Conservation (phyloP, 805 yeast species). For the Saccharomycopsis schoenii region DNA sequence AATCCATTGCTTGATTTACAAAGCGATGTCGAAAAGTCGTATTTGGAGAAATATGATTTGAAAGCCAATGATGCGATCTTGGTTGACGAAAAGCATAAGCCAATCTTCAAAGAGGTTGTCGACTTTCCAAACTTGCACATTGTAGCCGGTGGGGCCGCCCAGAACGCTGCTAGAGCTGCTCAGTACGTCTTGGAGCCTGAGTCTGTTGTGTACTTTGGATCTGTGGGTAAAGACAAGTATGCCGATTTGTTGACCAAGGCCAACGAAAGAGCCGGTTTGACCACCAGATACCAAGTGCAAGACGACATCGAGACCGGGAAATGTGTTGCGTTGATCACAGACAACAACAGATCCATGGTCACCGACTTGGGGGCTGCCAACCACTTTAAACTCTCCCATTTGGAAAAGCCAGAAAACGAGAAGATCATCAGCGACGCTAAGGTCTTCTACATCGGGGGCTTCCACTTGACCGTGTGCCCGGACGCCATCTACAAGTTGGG, state of each 20-base stretch:
- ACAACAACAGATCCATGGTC: conserved; percentile 81
- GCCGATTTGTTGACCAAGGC: conserved; percentile 74
- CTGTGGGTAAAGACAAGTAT: conserved; percentile 89
- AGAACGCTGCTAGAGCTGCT: conserved; percentile 97
- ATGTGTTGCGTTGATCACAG: conserved; percentile 92
- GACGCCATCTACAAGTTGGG: conserved; percentile 87
- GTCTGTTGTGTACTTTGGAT: conserved; percentile 89
- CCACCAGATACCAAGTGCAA: conserved; percentile 76
- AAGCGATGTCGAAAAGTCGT: conserved; percentile 58
- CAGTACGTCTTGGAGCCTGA: conserved; percentile 76
- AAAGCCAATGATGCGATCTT: conserved; percentile 93
- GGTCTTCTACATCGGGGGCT: conserved; percentile 93
- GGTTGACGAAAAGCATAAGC: conserved; percentile 72
- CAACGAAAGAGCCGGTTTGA: conserved; percentile 80
- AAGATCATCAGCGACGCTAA: conserved; percentile 67
- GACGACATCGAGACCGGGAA: conserved; percentile 80
- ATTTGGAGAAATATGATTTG: conserved; percentile 69
- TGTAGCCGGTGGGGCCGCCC: conserved; percentile 99
- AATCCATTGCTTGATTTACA: conserved; percentile 88
- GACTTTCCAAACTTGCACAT: conserved; percentile 48
- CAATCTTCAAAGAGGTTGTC: conserved; percentile 75
- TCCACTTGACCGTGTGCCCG: conserved; percentile 96
- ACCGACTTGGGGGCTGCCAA: conserved; percentile 98
- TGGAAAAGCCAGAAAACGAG: conserved; percentile 88
- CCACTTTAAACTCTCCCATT: conserved; percentile 84